Conservation (phyloP, 176 grass and related monocot species). For the Saccharum spontaneum region DNA sequence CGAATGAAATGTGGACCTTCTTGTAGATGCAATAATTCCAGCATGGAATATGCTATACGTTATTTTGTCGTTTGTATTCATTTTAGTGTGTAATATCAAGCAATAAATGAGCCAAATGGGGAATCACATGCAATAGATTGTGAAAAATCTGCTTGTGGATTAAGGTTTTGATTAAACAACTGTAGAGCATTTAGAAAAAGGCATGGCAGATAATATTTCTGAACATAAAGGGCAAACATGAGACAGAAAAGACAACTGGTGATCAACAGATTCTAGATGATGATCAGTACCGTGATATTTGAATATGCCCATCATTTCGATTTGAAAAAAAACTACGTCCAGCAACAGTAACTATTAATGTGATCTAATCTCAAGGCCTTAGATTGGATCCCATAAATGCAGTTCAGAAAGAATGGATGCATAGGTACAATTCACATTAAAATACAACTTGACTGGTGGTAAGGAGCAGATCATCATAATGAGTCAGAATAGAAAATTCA, state of each 20-base stretch:
- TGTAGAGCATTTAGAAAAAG: slow-evolving; percentile 26
- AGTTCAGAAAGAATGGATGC: neutral
- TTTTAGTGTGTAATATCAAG: neutral
- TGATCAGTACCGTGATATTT: neutral
- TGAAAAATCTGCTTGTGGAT: slow-evolving; percentile 17
- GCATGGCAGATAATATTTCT: neutral
- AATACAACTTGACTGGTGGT: slow-evolving; percentile 7
- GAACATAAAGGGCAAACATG: slow-evolving; percentile 3
- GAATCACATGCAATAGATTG: slow-evolving; percentile 20
- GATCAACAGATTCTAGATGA: slow-evolving; percentile 7
- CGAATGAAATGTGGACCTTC: neutral
- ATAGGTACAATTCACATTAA: neutral
- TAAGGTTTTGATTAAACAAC: neutral
- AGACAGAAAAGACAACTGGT: neutral
- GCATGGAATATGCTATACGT: neutral
- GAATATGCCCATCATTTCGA: neutral
- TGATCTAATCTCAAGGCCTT: neutral
- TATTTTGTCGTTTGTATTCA: slow-evolving; percentile 20
- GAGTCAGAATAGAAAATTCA: neutral
- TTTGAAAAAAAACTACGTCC: neutral
- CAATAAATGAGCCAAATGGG: neutral
- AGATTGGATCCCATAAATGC: slow-evolving; percentile 14
- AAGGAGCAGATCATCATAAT: neutral
- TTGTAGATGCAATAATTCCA: neutral
- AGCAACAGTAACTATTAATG: neutral